Conservation (phyloP, 768 basidiomycete species). For the Dictyophora rubrovolvata region DNA sequence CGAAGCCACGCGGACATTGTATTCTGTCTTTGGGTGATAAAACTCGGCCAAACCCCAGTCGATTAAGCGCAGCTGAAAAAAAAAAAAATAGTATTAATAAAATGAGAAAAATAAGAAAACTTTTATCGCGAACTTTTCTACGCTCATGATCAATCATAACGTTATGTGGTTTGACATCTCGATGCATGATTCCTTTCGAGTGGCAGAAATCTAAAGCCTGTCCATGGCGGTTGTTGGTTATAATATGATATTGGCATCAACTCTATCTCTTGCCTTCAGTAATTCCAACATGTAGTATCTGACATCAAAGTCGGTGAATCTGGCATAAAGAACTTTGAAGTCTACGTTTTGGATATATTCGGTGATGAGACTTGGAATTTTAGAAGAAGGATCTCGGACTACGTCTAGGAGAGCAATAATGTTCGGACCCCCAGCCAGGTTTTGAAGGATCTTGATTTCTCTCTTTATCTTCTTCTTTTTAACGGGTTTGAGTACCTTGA, state of each 20-base stretch:
- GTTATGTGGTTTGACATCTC: constrained; percentile 98
- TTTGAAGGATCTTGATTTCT: constrained; percentile 97
- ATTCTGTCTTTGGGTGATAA: constrained; percentile 95
- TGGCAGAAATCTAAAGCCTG: constrained; percentile 96
- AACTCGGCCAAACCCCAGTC: constrained; percentile 99
- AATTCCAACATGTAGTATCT: constrained; percentile 96
- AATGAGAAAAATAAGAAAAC: neutral
- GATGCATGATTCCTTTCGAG: constrained; percentile 97
- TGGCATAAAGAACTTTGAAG: constrained; percentile 92
- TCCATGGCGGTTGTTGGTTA: neutral
- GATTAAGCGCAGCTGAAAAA: constrained; percentile 74
- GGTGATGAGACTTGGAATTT: constrained; percentile 93
- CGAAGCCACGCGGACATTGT: constrained; percentile 95
- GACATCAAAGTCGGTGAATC: constrained; percentile 92
- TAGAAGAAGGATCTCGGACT: constrained; percentile 90
- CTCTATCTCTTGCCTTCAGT: constrained; percentile 52
- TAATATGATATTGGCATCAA: neutral
- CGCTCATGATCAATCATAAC: constrained; percentile 99
- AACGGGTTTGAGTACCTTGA: constrained; percentile 97
- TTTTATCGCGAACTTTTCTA: constrained; percentile 55
- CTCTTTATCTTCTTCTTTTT: constrained; percentile 99
- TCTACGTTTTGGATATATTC: constrained; percentile 98
- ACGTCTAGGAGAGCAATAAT: constrained; percentile 89
- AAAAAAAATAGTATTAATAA: neutral
- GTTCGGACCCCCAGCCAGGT: constrained; percentile 92